Conservation (phyloP, 164 flowering plant genomes). For the Tinospora cordifolia region DNA sequence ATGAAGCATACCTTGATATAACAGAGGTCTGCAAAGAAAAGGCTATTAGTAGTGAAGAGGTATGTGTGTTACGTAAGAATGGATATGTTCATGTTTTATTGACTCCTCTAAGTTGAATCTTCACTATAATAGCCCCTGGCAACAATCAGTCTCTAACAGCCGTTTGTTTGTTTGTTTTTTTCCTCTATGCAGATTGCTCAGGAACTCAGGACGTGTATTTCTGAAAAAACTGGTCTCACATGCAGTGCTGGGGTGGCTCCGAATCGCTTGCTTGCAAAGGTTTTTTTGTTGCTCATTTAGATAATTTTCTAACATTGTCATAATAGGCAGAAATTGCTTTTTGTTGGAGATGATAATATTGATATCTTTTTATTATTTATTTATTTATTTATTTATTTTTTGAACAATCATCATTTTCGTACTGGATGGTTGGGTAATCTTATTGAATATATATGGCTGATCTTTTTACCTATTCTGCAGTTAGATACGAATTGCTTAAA, state of each 20-base stretch:
- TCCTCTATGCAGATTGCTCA: conserved; percentile 56
- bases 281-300: conserved; percentile 13
- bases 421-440: too few relatives aligned
- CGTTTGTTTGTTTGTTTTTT: conserved; percentile 9
- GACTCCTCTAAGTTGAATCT: not conserved
- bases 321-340: not conserved
- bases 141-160: not conserved
- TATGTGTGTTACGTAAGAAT: conserved; percentile 15
- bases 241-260: conserved; percentile 99
- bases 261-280: conserved; percentile 96
- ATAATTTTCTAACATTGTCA: not conserved
- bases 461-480: too few relatives aligned
- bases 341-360: too few relatives aligned
- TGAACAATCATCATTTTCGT: too few relatives aligned
- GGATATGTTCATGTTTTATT: not conserved
- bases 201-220: conserved; percentile 60
- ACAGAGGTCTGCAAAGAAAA: conserved; percentile 68
- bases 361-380: too few relatives aligned
- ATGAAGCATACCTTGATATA: conserved; percentile 96
- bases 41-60: conserved; percentile 53
- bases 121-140: not conserved
- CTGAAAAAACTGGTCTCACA: conserved; percentile 77
- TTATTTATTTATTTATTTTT: too few relatives aligned
- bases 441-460: too few relatives aligned
- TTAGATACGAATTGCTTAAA: too few relatives aligned